Base-by-base conservation (phyloP, 2,329 filamentous ascomycete species). In the Nemania serpens region DNA sequence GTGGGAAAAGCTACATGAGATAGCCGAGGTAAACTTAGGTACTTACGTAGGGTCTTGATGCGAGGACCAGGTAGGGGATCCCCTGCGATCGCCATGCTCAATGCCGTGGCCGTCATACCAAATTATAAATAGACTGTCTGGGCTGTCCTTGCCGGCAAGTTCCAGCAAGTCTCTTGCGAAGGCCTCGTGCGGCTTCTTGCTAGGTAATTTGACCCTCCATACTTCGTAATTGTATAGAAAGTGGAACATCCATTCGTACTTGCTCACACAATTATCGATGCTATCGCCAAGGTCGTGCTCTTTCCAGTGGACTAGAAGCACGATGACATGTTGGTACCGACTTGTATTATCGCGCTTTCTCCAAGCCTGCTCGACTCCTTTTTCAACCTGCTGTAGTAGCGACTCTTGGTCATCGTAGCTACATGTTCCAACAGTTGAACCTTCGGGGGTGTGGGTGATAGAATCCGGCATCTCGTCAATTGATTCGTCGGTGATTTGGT, bases 81-180 rank as follows among this genome's bases (percentile, higher is more conserved):
- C 60, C 22, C 56, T 46, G 17, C 56, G 49, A 6, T 62, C 60
- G 12, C 3, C 6, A 18, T 59, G 55, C 22, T 62, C 60, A 4
- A 1, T 6, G 1, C 50, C 60, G 13, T 59, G 60, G 13, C 60
- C 60, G 17, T 59, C 60, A 17, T 62, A 62, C 60, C 60, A 62
- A 12, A 62, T 59, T 3, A 62, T 15, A 11, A 62, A 62, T 2
- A 62, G 34, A 7, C 45, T 56, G 1, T 62, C 45, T 0, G 59
- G 50, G 13, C 34, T 42, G 11, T 62, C 60, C 3, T 6, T 5
- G 13, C 42, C 5, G 18, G 46, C 51, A 2, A 62, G 11, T 7
- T 29, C 6, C 5, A 50, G 2, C 11, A 62, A 41, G 1, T 39
- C 1, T 2, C 6, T 45, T 0, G 37, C 17, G 0, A 59, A 15